phyloP scores from a whole-genome alignment of 75 land plant genomes.

The Gnetum montanum region DNA sequence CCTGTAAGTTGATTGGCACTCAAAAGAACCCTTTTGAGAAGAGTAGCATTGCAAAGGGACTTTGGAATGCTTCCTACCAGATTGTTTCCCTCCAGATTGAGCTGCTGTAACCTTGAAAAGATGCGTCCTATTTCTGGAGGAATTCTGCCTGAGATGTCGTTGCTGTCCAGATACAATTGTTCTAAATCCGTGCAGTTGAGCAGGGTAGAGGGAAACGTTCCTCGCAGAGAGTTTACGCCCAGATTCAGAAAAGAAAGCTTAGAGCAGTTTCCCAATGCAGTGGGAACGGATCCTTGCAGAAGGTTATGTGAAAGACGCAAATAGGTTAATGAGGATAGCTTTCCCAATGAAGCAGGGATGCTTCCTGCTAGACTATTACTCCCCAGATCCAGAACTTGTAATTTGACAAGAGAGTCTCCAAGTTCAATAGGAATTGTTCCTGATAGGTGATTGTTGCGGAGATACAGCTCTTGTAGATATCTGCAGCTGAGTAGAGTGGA shows the following conservation, averaged over 20 bases:
- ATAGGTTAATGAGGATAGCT: background rate
- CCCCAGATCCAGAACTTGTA: background rate
- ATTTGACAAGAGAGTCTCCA: background rate
- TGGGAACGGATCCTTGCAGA: background rate
- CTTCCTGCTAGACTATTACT: background rate
- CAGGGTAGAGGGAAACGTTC: conserved; percentile 14
- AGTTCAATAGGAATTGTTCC: background rate
- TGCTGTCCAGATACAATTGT: conserved; percentile 2
- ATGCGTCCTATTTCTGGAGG: conserved; percentile 14
- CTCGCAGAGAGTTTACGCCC: conserved; percentile 12
- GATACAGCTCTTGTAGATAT: background rate
- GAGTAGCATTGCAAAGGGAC: background rate
- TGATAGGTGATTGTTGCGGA: background rate
- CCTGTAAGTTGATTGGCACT: conserved; percentile 3
- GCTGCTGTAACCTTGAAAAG: background rate
- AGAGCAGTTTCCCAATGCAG: conserved; percentile 8
- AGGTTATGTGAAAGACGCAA: background rate
- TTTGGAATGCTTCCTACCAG: background rate
- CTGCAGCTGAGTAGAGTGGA: background rate
- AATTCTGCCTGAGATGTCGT: conserved; percentile 13
- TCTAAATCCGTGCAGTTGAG: conserved; percentile 4
- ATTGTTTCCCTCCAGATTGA: background rate
- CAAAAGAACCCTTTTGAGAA: conserved; percentile 3
- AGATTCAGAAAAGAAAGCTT: conserved; percentile 13
- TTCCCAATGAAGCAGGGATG: background rate